Conservation (phyloP, 805 yeast species). For the Candida palmyrensis region DNA sequence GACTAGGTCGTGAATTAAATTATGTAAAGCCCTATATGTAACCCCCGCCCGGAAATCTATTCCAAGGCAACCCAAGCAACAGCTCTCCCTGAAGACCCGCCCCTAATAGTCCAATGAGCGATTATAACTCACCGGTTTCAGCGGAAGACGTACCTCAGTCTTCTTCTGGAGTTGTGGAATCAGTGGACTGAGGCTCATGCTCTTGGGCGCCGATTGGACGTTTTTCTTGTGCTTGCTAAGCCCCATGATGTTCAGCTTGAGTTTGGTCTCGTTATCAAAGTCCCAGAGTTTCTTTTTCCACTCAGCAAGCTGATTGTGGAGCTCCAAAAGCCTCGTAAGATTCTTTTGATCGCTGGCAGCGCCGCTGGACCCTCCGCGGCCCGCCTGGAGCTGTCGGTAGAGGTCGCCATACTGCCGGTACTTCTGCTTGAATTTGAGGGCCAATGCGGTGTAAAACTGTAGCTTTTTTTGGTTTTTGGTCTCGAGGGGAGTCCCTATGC, state of each 20-base stretch:
- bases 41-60: too few relatives aligned
- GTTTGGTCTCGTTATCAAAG: conserved; percentile 26
- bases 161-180: background rate
- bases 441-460: conserved; percentile 39
- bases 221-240: conserved; percentile 33
- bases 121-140: conserved; percentile 2
- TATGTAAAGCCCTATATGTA: too few relatives aligned
- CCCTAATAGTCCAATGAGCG: conserved; percentile 2
- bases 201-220: conserved; percentile 1
- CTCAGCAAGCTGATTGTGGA: conserved; percentile 47
- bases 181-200: conserved; percentile 3
- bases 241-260: conserved; percentile 29
- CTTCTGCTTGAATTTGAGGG: conserved; percentile 40
- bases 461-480: conserved; percentile 14
- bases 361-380: conserved; percentile 6
- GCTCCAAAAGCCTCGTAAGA: conserved; percentile 37
- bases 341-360: conserved; percentile 23
- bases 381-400: conserved; percentile 25
- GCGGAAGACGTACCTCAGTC: conserved; percentile 1
- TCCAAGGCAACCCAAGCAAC: too few relatives aligned
- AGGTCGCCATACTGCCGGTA: conserved; percentile 47
- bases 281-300: conserved; percentile 59
- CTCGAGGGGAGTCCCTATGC: background rate
- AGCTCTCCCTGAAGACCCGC: background rate
- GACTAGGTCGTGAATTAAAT: too few relatives aligned